Base-by-base conservation (phyloP, 495 filamentous ascomycete genomes). In the Hypoxylon subgilvum region DNA sequence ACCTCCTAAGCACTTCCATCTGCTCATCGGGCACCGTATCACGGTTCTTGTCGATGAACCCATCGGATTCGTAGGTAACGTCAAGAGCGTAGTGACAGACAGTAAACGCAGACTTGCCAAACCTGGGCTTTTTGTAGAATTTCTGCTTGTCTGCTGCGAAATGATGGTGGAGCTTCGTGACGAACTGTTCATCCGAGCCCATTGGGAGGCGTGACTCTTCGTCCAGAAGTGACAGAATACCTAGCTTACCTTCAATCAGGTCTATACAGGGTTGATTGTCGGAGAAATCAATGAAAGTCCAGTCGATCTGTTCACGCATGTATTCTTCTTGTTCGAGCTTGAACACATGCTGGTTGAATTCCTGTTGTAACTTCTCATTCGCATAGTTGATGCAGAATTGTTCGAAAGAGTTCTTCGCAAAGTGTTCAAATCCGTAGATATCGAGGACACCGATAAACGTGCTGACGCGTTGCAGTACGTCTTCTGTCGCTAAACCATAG, bases 361-460 rank as follows among this genome's bases (percentile, higher is more conserved):
- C 94, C 69, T 99, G 94, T 68, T 99, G 94, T 25, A 99, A 77
- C 73, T 99, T 99, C 74, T 99, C 94, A 74, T 99, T 99, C 70
- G 94, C 94, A 65, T 97, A 99, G 76, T 99, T 99, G 82, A 99
- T 99, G 72, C 94, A 99, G 73, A 99, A 99, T 72, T 99, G 94
- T 74, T 99, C 94, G 66, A 99, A 99, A 7, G 95, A 97, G 79
- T 99, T 99, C 78, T 96, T 97, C 41, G 95, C 93, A 66, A 99
- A 99, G 75, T 99, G 94, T 73, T 99, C 94, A 71, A 99, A 99
- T 34, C 94, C 94, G 78, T 99, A 99, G 63, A 99, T 99, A 90
- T 99, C 94, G 47, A 99, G 84, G 30, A 99, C 94, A 65, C 94
- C 94, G 63, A 99, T 99, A 75, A 99, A 99, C n/a, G 90, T 92